Conservation (phyloP, 192 early-diverging fungal genomes). For the Lunasporangiospora selenospora region DNA sequence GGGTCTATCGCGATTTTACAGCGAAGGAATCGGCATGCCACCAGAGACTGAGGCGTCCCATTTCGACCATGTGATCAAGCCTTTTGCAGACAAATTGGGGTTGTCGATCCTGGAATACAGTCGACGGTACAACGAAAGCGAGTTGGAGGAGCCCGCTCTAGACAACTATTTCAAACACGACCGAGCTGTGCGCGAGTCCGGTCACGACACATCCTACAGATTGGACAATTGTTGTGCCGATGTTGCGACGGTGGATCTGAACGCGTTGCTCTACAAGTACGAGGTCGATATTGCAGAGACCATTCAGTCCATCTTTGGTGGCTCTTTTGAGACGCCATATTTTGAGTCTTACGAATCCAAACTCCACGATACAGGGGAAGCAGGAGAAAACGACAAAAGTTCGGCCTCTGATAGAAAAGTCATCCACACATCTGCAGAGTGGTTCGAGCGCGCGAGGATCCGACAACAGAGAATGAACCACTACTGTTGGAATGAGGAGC, state of each 20-base stretch:
- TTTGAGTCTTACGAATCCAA: no score
- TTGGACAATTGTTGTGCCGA: conserved; percentile 87
- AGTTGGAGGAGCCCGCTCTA: conserved; percentile 77
- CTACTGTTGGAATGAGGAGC: conserved; percentile 82
- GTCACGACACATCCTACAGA: conserved; percentile 93
- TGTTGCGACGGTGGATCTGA: conserved; percentile 90
- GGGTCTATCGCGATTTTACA: conserved; percentile 80
- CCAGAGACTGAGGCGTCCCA: conserved; percentile 92
- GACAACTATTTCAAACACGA: conserved; percentile 96
- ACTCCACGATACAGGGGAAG: neutral
- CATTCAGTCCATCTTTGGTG: conserved; percentile 61
- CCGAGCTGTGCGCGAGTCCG: conserved; percentile 91
- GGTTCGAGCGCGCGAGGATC: conserved; percentile 62
- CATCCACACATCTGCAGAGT: conserved; percentile 54
- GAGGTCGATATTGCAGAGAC: conserved; percentile 84
- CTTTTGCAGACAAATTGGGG: conserved; percentile 69
- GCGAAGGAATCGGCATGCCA: conserved; percentile 91
- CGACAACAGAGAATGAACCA: conserved; percentile 69
- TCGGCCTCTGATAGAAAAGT: no score
- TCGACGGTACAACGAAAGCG: conserved; percentile 65
- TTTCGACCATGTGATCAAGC: conserved; percentile 80
- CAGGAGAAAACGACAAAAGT: conserved; percentile 29
- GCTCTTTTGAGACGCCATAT: conserved; percentile 42
- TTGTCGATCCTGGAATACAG: conserved; percentile 73
- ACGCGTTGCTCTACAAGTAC: conserved; percentile 91